Conservation (phyloP, 2,329 filamentous ascomycete genomes). For the Aspergillus hiratsukae region DNA sequence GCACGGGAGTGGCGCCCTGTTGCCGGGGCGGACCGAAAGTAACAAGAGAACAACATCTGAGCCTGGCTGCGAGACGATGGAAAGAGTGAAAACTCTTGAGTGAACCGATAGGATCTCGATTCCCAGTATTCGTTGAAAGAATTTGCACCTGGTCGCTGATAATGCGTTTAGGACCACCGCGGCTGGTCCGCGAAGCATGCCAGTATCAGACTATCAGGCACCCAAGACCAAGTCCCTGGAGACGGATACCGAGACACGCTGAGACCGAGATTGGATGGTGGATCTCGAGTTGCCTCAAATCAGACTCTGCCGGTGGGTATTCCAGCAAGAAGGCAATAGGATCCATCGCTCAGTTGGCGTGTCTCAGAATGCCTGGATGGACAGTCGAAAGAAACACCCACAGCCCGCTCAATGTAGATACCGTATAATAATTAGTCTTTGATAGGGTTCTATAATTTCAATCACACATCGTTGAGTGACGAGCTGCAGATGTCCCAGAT, state of each 20-base stretch:
- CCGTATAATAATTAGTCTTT: too few relatives aligned
- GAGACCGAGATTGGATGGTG: background rate
- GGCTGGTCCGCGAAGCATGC: background rate
- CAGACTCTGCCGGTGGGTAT: background rate
- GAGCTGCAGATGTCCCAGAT: background rate
- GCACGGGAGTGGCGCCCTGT: slow-evolving; percentile 7
- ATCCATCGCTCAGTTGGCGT: background rate
- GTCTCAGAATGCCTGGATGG: background rate
- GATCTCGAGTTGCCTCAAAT: background rate
- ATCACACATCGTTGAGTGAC: background rate
- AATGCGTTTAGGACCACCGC: background rate
- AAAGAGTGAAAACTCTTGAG: background rate
- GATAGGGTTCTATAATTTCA: too few relatives aligned
- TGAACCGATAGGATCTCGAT: background rate
- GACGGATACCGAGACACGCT: background rate
- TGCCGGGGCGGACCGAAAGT: slow-evolving; percentile 11
- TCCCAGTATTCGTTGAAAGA: background rate
- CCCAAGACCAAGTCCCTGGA: background rate
- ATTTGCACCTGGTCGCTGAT: background rate
- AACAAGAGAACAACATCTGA: background rate
- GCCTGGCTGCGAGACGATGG: background rate
- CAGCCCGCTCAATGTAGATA: background rate
- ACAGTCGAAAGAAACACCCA: background rate
- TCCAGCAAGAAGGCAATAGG: background rate
- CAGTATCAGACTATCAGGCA: background rate